Base-by-base conservation (phyloP, 768 basidiomycete genomes). In the Phallus indusiatus region DNA sequence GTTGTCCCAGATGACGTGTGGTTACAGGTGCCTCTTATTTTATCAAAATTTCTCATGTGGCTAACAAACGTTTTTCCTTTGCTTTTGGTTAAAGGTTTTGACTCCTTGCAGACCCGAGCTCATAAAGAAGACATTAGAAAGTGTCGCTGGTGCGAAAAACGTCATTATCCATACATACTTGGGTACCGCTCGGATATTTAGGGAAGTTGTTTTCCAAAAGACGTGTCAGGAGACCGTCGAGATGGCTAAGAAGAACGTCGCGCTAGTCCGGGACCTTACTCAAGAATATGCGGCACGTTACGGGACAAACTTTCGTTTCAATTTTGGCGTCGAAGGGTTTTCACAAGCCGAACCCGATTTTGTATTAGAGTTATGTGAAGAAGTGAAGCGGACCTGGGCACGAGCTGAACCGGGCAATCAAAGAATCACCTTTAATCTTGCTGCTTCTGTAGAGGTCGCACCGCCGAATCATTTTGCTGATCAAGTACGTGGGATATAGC, bases 131-230 rank as follows among this genome's bases (percentile, higher is more conserved):
- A 75, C 76, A 12, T 73, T 78, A 63, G 73, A 72, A 55, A 68
- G 72, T 36, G 65, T 76, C 37, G 70, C 70, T 10, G 76, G 75
- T 16, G 71, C 75, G 52, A 76, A 75, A 60, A 71, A 75, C 58
- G 76, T 74, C 63, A 77, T 77, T 65, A 72, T 78, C 50, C 75
- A 76, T 67, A 73, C 77, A 69, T 78, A 78, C 72, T 76, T 76
- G 62, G 75, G 76, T 22, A 73, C 73, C 11, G 74, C 74, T 6
- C 75, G 73, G 60, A 66, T 76, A 48, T 78, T 78, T 71, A 69
- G 76, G 61, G 73, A 75, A 37, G 74, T 76, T 50, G 76, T 78
- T 11, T 76, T 78, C 65, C 72, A 72, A 66, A 73, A 74, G 63
- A 64, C 72, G 51, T 64, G 71, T 60, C 67, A 72, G 55, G 73